These are phyloP conservation scores for Suillus plorans DNA, from an alignment of 768 basidiomycete species.

Conservation along the genomic window DNA sequence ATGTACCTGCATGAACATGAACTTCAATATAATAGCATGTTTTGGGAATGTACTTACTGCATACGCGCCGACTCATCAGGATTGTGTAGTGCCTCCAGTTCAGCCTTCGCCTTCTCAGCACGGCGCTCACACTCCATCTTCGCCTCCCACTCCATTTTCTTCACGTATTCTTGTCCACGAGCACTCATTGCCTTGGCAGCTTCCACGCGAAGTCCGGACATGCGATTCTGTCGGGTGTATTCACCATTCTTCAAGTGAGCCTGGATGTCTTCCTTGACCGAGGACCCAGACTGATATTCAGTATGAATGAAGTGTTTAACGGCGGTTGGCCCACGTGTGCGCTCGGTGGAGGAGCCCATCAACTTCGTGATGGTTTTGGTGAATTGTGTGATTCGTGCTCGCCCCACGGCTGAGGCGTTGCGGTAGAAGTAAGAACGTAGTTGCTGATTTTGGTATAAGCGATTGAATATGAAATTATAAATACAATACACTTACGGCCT, in stretches of 20 bases:
- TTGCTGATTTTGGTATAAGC: background rate
- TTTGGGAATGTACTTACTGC: background rate
- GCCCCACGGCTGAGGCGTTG: background rate
- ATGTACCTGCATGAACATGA: background rate
- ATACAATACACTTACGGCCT: background rate
- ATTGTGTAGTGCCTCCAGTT: background rate
- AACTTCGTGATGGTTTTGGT: background rate
- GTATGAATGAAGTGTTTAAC: constrained; percentile 1
- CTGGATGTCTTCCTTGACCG: background rate
- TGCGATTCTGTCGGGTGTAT: background rate
- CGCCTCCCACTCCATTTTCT: background rate
- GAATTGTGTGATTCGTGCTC: too few relatives aligned
- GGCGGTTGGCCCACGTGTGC: background rate
- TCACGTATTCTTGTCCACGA: background rate
- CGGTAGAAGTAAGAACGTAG: background rate
- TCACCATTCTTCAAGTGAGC: background rate
- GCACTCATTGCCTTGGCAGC: background rate
- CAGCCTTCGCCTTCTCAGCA: background rate
- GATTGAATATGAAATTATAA: background rate
- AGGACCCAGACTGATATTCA: background rate
- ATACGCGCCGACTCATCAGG: background rate
- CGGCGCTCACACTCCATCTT: background rate
- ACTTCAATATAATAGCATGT: background rate
- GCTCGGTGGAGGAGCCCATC: constrained; percentile 1
- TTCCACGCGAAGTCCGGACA: background rate